Evolutionary conservation across 2,329 filamentous ascomycete species (phyloP).

Genomic region (Penicillium janthinellum): DNA sequence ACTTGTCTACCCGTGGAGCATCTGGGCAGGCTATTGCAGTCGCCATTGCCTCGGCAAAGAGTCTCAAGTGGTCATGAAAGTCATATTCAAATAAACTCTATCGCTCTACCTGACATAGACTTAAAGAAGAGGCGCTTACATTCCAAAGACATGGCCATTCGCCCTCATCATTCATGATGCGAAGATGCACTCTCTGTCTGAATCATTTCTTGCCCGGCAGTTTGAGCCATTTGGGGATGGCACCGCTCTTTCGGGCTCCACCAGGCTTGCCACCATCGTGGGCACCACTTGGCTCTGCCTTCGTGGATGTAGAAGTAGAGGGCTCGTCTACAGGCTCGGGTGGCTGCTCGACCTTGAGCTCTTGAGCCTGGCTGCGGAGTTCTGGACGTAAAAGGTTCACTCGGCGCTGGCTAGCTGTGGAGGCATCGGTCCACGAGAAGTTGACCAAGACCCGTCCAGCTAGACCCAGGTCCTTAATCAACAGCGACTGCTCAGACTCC

Average conservation of each 20-base stretch:
- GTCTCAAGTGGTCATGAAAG: not conserved
- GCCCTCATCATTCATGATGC: not conserved
- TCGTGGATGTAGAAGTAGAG: conserved; percentile 3
- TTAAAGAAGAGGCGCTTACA: not conserved
- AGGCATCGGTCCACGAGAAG: conserved; percentile 70
- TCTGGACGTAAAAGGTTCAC: conserved; percentile 62
- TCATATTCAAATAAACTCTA: not conserved
- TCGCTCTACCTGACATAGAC: not conserved
- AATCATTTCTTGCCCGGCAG: conserved; percentile 69
- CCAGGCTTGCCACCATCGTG: conserved; percentile 35
- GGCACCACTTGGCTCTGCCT: conserved; percentile 33
- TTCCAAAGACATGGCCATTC: conserved; percentile 11
- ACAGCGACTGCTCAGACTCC: conserved; percentile 47
- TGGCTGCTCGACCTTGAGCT: conserved; percentile 56
- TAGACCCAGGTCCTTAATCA: conserved; percentile 76
- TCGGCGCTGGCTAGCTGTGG: conserved; percentile 52
- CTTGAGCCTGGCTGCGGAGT: conserved; percentile 64
- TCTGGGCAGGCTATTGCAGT: not conserved
- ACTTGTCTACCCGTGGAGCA: not conserved
- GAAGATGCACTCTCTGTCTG: not conserved
- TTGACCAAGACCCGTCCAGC: conserved; percentile 72
- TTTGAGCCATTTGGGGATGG: conserved; percentile 71
- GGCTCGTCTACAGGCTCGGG: conserved; percentile 53
- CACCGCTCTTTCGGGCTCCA: conserved; percentile 36
- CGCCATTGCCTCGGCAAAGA: no score